These are phyloP conservation scores for Diplocarpon rosae DNA, from an alignment of 2,329 filamentous ascomycete genomes.

Conservation along the genomic window DNA sequence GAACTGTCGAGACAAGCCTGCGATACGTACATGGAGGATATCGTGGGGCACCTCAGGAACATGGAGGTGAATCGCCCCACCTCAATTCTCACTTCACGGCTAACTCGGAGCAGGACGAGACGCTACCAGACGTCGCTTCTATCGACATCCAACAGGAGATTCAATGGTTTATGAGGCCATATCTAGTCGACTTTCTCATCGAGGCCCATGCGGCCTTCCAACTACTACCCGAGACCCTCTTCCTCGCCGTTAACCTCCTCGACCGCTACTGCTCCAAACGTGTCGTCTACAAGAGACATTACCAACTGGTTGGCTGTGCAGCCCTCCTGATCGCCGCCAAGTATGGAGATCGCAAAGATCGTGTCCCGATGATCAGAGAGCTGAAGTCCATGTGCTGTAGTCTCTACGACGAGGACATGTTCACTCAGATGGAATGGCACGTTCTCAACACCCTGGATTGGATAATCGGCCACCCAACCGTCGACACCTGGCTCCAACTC, in stretches of 20 bases:
- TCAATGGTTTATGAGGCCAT: slow-evolving; percentile 98
- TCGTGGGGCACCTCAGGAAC: slow-evolving; percentile 84
- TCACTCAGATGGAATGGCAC: slow-evolving; percentile 99
- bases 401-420: slow-evolving; percentile 98
- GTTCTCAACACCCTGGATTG: slow-evolving; percentile 95
- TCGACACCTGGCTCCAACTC: slow-evolving; percentile 86
- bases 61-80: slow-evolving; percentile 57
- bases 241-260: slow-evolving; percentile 90
- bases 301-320: slow-evolving; percentile 93
- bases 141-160: slow-evolving; percentile 99
- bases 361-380: slow-evolving; percentile 93
- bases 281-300: slow-evolving; percentile 98
- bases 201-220: slow-evolving; percentile 95
- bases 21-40: slow-evolving; percentile 89
- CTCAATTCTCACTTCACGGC: slow-evolving; percentile 4
- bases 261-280: slow-evolving; percentile 96
- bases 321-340: slow-evolving; percentile 94
- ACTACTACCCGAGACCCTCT: slow-evolving; percentile 86
- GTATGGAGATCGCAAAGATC: slow-evolving; percentile 97
- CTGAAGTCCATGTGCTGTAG: slow-evolving; percentile 99
- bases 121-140: slow-evolving; percentile 87
- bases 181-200: slow-evolving; percentile 94
- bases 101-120: slow-evolving; percentile 52
- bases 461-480: slow-evolving; percentile 90
- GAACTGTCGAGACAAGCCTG: slow-evolving; percentile 77